Percentiles rank a stretch among this genome's conserved stretches.
Conservation (phyloP, 306 rosid genomes). For the Medicago truncatula region DNA sequence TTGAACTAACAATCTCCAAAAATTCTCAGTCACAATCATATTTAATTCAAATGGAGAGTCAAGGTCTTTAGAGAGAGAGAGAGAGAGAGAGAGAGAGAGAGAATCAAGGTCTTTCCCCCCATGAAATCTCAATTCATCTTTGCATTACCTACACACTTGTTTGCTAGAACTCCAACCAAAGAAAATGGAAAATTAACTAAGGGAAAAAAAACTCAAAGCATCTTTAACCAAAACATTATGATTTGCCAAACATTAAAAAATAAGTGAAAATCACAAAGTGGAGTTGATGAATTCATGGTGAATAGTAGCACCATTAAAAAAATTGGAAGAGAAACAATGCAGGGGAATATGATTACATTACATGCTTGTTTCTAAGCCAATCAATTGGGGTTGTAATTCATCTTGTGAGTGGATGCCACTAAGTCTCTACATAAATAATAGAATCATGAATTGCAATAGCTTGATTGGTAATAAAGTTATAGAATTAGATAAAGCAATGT, state of each 20-base stretch:
- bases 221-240: constrained; percentile 25
- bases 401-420: constrained; percentile 32
- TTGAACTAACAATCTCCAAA: too few species aligned
- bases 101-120: neutral
- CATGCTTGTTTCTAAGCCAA: constrained; percentile 36
- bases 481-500: neutral
- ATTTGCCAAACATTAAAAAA: neutral
- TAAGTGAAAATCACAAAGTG: neutral
- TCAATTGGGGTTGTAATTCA: constrained; percentile 24
- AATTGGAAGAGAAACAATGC: constrained; percentile 24
- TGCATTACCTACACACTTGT: neutral
- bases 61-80: too few species aligned
- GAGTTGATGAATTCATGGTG: constrained; percentile 4
- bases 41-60: too few species aligned
- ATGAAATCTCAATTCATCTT: neutral
- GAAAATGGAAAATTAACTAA: neutral
- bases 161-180: neutral
- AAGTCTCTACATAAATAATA: constrained; percentile 25
- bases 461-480: constrained; percentile 11
- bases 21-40: too few species aligned
- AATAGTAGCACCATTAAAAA: constrained; percentile 26
- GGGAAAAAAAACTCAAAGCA: neutral
- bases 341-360: constrained; percentile 30
- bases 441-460: constrained; percentile 24
- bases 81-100: too few species aligned